Evolutionary conservation across 305 asterid species (phyloP).

Genomic region (Stenogyne calaminthoides): DNA sequence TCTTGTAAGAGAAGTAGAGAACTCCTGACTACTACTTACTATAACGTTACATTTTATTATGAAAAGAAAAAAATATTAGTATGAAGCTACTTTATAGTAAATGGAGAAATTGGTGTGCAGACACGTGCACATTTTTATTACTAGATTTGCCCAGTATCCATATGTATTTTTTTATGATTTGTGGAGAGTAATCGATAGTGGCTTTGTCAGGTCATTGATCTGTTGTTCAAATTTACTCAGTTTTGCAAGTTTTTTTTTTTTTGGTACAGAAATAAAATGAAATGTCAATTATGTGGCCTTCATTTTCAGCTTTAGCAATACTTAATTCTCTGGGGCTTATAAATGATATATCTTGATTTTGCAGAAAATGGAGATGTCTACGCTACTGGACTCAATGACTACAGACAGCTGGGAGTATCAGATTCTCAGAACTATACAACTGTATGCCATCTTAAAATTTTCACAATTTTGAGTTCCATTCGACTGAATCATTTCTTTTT

Average conservation of each 20-base stretch:
- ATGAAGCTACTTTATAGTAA: background rate
- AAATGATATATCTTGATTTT: slow-evolving; percentile 33
- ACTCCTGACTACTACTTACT: background rate
- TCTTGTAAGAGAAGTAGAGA: background rate
- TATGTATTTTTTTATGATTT: slow-evolving; percentile 10
- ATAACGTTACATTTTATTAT: background rate
- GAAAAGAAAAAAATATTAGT: background rate
- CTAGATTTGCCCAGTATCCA: slow-evolving; percentile 12
- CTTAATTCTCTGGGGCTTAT: slow-evolving; percentile 31
- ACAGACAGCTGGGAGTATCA: slow-evolving; percentile 86
- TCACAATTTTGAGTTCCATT: slow-evolving; percentile 12
- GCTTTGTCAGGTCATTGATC: slow-evolving; percentile 1
- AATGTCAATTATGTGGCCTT: background rate
- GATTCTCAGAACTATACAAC: slow-evolving; percentile 55
- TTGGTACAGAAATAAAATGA: background rate
- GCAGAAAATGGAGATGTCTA: slow-evolving; percentile 86
- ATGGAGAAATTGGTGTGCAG: background rate
- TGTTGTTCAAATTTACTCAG: background rate
- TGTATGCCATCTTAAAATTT: slow-evolving; percentile 57
- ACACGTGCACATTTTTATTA: slow-evolving; percentile 2
- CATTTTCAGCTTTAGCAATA: slow-evolving; percentile 7
- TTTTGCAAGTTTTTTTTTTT: background rate
- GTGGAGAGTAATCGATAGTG: background rate
- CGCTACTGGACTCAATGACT: slow-evolving; percentile 94
- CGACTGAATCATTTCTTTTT: slow-evolving; percentile 16